Conservation (phyloP, 2,329 filamentous ascomycete genomes). For the Xylaria sp. region DNA sequence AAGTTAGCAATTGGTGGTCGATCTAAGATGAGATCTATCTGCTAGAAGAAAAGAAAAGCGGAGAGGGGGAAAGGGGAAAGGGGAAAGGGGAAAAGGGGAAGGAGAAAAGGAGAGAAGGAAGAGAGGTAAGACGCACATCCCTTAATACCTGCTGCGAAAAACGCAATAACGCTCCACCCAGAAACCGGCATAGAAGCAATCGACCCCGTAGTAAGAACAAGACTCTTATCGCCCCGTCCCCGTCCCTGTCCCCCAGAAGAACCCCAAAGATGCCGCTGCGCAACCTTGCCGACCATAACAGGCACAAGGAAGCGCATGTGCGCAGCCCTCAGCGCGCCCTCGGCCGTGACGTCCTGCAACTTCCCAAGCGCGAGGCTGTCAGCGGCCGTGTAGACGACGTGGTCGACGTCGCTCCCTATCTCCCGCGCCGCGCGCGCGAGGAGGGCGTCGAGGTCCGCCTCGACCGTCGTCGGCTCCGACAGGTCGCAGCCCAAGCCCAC, state of each 20-base stretch:
- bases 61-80: background rate
- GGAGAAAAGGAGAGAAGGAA: background rate
- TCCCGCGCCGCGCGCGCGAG: slow-evolving; percentile 31
- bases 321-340: slow-evolving; percentile 39
- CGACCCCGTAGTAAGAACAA: slow-evolving; percentile 43
- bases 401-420: slow-evolving; percentile 41
- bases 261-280: slow-evolving; percentile 43
- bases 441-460: slow-evolving; percentile 42
- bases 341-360: slow-evolving; percentile 44
- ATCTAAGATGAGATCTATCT: background rate
- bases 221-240: slow-evolving; percentile 40
- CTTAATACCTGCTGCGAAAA: slow-evolving; percentile 39
- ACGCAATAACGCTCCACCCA: slow-evolving; percentile 42
- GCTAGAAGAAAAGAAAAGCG: background rate
- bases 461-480: slow-evolving; percentile 37
- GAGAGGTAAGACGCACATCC: slow-evolving; percentile 29
- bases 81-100: background rate
- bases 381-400: slow-evolving; percentile 47
- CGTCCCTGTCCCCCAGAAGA: slow-evolving; percentile 24
- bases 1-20: background rate
- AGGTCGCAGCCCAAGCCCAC: slow-evolving; percentile 42
- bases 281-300: slow-evolving; percentile 50
- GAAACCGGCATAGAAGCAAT: slow-evolving; percentile 39
- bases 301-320: slow-evolving; percentile 50
- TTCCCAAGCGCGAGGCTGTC: slow-evolving; percentile 41